Conservation (phyloP, 768 basidiomycete genomes). For the Clitopilus hobsonii region DNA sequence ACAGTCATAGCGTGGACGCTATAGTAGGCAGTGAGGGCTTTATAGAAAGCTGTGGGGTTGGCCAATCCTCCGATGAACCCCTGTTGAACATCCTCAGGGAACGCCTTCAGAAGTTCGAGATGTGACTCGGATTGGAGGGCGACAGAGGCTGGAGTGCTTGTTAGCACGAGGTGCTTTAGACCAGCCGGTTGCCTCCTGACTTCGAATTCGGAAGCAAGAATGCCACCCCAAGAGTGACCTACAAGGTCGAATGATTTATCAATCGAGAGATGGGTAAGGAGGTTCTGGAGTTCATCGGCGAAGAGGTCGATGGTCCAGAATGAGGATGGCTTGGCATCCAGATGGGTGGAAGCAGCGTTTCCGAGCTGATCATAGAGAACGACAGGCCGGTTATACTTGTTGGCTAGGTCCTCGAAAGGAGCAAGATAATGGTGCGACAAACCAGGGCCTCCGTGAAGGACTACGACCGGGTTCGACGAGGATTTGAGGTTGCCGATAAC, state of each 20-base stretch:
- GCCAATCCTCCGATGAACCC: conserved; percentile 6
- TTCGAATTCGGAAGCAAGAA: conserved; percentile 39
- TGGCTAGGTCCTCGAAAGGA: conserved; percentile 28
- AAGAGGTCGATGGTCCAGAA: conserved; percentile 44
- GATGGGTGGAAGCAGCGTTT: conserved; percentile 38
- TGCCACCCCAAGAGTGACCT: conserved; percentile 60
- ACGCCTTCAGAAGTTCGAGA: conserved; percentile 13
- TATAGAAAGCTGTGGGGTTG: conserved; percentile 6
- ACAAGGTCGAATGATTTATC: conserved; percentile 34
- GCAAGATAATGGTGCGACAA: conserved; percentile 35
- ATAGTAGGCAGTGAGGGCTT: conserved; percentile 17
- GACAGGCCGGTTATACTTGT: conserved; percentile 26
- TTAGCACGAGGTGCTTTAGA: conserved; percentile 27
- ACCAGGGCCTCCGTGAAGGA: conserved; percentile 43
- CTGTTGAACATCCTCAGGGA: conserved; percentile 11
- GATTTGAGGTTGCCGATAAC: conserved; percentile 8
- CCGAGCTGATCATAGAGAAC: conserved; percentile 52
- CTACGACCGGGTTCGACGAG: conserved; percentile 26
- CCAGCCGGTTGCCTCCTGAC: conserved; percentile 32
- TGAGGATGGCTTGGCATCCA: conserved; percentile 20
- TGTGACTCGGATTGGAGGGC: conserved; percentile 19
- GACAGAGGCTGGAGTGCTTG: conserved; percentile 24
- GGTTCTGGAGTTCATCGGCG: conserved; percentile 47
- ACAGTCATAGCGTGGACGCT: conserved; percentile 15
- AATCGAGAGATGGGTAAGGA: conserved; percentile 38